Evolutionary conservation across 345 rosid genomes (phyloP), one percentile per base, ranked within the genome.

Genomic region (Eucalyptus victrix): DNA sequence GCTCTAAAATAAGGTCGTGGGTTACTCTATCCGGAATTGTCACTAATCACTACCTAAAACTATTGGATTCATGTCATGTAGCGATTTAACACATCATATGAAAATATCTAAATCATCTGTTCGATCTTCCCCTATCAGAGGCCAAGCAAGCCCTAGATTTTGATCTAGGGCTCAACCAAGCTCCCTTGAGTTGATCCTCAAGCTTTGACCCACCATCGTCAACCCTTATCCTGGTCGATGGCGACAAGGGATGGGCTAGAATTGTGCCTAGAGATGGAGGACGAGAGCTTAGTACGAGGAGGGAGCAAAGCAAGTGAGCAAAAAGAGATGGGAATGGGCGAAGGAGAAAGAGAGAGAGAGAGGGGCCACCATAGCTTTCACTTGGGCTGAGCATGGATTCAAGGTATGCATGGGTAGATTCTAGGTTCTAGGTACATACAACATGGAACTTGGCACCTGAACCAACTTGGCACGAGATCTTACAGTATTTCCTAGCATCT

Each of bases 401-500:
- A 49, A 49, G 5, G 50, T 50, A 19, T 53, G 4, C 24, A 53
- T 1, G 4, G 4, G 10, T 19, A 19, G 56, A 9, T 19, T 53
- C 9, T 1, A 53, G 24, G 56, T 53, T 53, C 10, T 53, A 53
- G 2, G 4, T 19, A 53, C 5, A 1, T 53, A 4, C 2, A 53
- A 53, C 24, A 2, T 53, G 24, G 24, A 53, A 19, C 58, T 19
- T 0, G 5, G 1, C 9, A 19, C 58, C 5, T 1, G 0, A 19
- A 21, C 58, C 2, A 53, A 53, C 24, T 53, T 8, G 2, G 1
- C 10, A 2, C 47, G 12, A 21, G 58, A 21, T 21, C 11, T 53
- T 53, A 1, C 0, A 0, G 58, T 53, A 53, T 0, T 53, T 4
- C 26, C 0, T 53, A 1, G 26, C 26, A 19, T 53, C 5, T 2